Evolutionary conservation across 257 asterid species (phyloP).

Genomic region (Mentha longifolia): DNA sequence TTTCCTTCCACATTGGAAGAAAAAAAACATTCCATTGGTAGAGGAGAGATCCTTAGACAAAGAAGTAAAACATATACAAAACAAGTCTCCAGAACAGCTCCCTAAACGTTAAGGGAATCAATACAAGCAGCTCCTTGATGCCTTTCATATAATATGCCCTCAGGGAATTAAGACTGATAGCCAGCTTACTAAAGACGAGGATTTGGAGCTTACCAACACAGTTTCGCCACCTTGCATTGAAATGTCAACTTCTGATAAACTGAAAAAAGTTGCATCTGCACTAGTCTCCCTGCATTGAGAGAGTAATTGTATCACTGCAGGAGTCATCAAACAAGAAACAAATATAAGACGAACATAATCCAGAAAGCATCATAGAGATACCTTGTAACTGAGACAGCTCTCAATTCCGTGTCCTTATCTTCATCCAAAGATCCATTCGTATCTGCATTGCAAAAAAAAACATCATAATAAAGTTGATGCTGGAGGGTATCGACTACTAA

Average conservation of each 20-base stretch:
- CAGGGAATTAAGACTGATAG: conserved; percentile 17
- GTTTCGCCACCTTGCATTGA: conserved; percentile 73
- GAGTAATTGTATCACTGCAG: conserved; percentile 34
- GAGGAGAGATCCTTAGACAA: not conserved
- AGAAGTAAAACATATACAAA: not conserved
- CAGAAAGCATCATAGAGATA: conserved; percentile 43
- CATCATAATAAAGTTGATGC: conserved; percentile 32
- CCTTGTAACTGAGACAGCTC: conserved; percentile 56
- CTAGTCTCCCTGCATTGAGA: conserved; percentile 60
- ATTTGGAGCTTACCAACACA: conserved; percentile 60
- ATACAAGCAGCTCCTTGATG: not conserved
- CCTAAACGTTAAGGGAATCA: conserved; percentile 16
- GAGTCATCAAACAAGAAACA: conserved; percentile 19
- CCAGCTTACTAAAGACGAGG: conserved; percentile 24
- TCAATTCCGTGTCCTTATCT: conserved; percentile 50
- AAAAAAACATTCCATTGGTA: not conserved
- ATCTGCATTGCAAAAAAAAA: conserved; percentile 52
- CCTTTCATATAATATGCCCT: conserved; percentile 1
- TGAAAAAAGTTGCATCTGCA: conserved; percentile 58
- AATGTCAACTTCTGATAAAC: conserved; percentile 74
- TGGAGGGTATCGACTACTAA: conserved; percentile 18
- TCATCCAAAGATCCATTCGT: conserved; percentile 52
- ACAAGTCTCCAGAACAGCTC: conserved; percentile 11
- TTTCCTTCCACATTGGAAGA: not conserved
- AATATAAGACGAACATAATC: conserved; percentile 18